Conservation (phyloP, 108 stramenopile species). For the Conticribra weissflogii region DNA sequence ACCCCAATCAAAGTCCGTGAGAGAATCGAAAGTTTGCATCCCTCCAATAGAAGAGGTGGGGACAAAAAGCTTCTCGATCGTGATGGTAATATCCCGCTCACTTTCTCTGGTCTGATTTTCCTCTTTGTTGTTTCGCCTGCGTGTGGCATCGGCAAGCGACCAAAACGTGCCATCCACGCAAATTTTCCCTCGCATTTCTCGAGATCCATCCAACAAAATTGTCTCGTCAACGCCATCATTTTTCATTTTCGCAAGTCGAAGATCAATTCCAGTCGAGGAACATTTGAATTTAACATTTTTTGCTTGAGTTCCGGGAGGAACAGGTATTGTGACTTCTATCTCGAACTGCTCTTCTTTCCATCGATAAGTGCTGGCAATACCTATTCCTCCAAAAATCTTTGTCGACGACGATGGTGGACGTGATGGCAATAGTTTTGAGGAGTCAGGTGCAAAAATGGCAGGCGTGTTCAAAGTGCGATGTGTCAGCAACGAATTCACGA, state of each 20-base stretch:
- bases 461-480: background rate
- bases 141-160: constrained; percentile 63
- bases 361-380: constrained; percentile 65
- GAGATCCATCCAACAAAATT: constrained; percentile 63
- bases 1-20: constrained; percentile 86
- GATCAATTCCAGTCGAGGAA: constrained; percentile 56
- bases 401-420: too few species aligned
- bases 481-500: too few species aligned
- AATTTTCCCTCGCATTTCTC: constrained; percentile 67
- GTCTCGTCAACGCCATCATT: constrained; percentile 16
- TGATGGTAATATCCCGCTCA: constrained; percentile 59
- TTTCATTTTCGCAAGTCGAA: constrained; percentile 24
- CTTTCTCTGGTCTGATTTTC: background rate
- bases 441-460: background rate
- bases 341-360: constrained; percentile 88
- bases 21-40: constrained; percentile 27
- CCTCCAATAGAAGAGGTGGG: constrained; percentile 24
- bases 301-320: constrained; percentile 65
- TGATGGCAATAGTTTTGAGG: background rate
- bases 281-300: constrained; percentile 72
- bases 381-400: constrained; percentile 50
- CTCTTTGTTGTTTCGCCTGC: background rate
- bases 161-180: constrained; percentile 84
- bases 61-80: constrained; percentile 68
- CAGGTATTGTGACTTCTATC: constrained; percentile 71